Base-by-base conservation (phyloP, 441 rosid genomes). In the Jatropha multifida region DNA sequence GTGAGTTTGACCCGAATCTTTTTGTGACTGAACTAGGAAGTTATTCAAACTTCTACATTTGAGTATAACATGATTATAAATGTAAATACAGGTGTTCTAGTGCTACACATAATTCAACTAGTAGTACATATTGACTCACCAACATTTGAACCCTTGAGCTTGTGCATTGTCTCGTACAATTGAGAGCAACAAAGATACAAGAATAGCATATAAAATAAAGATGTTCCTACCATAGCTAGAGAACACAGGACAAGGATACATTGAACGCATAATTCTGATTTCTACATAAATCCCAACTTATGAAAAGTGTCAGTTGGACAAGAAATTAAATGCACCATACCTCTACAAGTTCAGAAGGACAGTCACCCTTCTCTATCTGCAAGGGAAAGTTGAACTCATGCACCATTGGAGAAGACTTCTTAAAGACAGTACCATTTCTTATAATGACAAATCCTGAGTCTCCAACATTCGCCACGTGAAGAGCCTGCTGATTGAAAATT, bases 401-500 rank as follows among this genome's bases (percentile, higher is more conserved):
- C 69, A 84, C 77, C 89, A 86, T 86, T 20, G 90, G 89, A 78
- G 86, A 80, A 40, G 98, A 92, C 67, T 83, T 92, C 76, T 83
- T 83, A 64, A 83, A 77, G 66, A 90, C 74, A 68, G 62, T 40
- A 13, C 89, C 86, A 41, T 87, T 80, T 81, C 98, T 89, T 66
- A 94, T 73, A 72, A 94, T 71, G 62, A 92, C 69, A 85, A 92
- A 88, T 79, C 93, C 92, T 0, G 98, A 86, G 83, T 94, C 92
- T 80, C 97, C 96, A 40, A 92, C 83, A 84, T 85, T 88, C 71
- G 90, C 97, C 77, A 86, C 87, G 69, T 74, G 86, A 69, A 92
- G 87, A 83, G 78, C 90, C 97, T 92, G 89, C 62, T 42, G 12
- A 17, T 38, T 41, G 38, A 52, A 27, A 69, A 41, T 13, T 15